These are phyloP conservation scores for Umbilicus rupestris DNA, from an alignment of 164 flowering plant genomes.

Conservation along the genomic window DNA sequence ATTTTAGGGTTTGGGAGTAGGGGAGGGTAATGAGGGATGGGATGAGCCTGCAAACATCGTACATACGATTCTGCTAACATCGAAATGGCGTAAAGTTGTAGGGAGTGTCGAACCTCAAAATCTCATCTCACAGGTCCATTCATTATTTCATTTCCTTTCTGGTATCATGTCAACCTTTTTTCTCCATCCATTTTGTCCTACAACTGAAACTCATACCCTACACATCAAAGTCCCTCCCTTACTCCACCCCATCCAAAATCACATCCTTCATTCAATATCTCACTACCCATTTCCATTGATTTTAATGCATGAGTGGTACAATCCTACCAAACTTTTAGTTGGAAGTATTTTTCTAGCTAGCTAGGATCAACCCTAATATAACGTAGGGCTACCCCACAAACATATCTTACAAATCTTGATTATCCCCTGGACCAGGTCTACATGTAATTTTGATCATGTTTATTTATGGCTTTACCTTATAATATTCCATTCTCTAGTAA, in stretches of 20 bases:
- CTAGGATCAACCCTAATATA: background rate
- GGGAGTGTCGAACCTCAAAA: background rate
- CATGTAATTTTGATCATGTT: too few species aligned
- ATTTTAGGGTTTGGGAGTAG: background rate
- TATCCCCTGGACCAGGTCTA: too few species aligned
- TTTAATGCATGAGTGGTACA: too few species aligned
- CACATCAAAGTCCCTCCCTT: background rate
- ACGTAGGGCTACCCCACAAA: background rate
- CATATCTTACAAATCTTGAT: background rate
- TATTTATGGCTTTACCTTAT: too few species aligned
- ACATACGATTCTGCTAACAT: background rate
- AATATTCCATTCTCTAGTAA: too few species aligned
- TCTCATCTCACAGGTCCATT: background rate
- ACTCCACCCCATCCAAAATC: background rate
- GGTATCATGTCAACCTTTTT: background rate
- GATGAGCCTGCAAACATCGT: slow-evolving; percentile 5
- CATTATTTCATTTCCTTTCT: background rate
- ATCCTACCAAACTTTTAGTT: too few species aligned
- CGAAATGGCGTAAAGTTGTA: background rate
- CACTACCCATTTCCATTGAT: background rate
- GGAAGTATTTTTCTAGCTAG: too few species aligned
- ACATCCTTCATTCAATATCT: background rate
- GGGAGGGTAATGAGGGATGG: background rate
- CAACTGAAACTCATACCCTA: background rate
- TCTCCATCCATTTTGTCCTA: background rate